Base-by-base conservation (phyloP, 2,329 filamentous ascomycete genomes). In the Coleophoma crateriformis region DNA sequence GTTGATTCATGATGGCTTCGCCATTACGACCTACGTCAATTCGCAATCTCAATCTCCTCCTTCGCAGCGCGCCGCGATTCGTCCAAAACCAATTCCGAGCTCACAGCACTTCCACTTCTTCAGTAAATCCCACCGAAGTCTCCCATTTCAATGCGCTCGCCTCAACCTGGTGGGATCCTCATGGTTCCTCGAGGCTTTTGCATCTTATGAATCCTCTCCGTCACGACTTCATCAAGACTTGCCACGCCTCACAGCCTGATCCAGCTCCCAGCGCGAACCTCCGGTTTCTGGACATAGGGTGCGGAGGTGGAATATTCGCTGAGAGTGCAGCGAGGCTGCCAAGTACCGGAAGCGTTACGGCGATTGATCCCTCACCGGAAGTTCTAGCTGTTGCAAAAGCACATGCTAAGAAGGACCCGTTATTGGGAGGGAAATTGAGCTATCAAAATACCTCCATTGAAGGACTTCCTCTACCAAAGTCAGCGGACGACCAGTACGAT, bases 131-230 rank as follows among this genome's bases (percentile, higher is more conserved):
- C 47, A 81, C 85, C 58, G 92, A 99, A 73, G 82, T 99, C 56
- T 88, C 87, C 15, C 94, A 99, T 74, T 99, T 99, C 79, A 90
- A 90, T 64, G 83, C 84, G 55, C 88, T 99, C 62, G 94, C 94
- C 57, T 88, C 88, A 57, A 86, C 86, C 61, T 99, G 94, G 94
- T 99, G 94, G 94, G 91, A 97, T 69, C 88, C 92, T 1, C 84
- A 96, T 64, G 94, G 94, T 46, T 86, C 92, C 7, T 96, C 90
- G 4, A 84, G 92, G 37, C 83, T 96, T 51, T 82, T 99, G 2
- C 94, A 99, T 69, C 85, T 96, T 58, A 97, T 99, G 92, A 97
- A 99, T 71, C 94, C 94, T 2, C 81, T 96, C 42, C 90, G 94
- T 33, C 91, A 97, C 72, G 84, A 90, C 70, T 97, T 97, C 71